A percentile compares a stretch with the other conserved stretches of the same genome.
Conservation (phyloP, 2,329 filamentous ascomycete genomes). For the Massarina eburnea region DNA sequence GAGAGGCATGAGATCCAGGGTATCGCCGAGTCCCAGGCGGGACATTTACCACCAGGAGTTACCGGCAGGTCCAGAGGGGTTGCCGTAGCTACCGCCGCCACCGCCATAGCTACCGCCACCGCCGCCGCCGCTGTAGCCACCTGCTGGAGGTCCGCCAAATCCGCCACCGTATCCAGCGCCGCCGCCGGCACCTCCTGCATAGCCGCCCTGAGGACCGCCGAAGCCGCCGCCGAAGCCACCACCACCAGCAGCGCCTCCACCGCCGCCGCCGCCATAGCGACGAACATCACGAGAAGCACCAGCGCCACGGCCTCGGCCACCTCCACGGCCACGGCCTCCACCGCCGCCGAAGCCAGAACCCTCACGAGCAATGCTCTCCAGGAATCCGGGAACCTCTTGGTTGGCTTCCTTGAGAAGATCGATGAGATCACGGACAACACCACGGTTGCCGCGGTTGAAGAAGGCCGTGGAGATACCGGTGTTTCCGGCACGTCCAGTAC, state of each 20-base stretch:
- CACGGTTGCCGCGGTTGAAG: constrained; percentile 99
- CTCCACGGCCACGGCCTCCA: constrained; percentile 61
- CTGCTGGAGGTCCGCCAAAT: constrained; percentile 50
- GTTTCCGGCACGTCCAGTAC: constrained; percentile 99
- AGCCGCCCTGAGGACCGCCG: constrained; percentile 50
- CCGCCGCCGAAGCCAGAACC: constrained; percentile 78
- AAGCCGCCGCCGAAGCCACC: constrained; percentile 45
- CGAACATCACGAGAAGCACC: constrained; percentile 85
- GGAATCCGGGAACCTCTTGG: constrained; percentile 90
- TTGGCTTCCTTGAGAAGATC: constrained; percentile 99
- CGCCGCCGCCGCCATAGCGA: constrained; percentile 61
- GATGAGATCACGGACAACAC: constrained; percentile 92
- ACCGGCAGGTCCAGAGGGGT: constrained; percentile 64
- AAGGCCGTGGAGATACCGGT: constrained; percentile 98
- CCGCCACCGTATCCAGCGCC: constrained; percentile 40
- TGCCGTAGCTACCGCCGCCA: constrained; percentile 68
- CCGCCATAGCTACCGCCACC: constrained; percentile 52
- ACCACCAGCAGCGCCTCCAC: constrained; percentile 51
- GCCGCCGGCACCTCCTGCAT: constrained; percentile 60
- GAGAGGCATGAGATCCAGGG: constrained; percentile 24
- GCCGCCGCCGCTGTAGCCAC: constrained; percentile 64
- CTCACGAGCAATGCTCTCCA: constrained; percentile 97
- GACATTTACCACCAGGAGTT: constrained; percentile 67
- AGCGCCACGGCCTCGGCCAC: constrained; percentile 72
- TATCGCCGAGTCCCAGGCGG: constrained; percentile 28